Conservation (phyloP, 768 basidiomycete genomes). For the Antrodiella citrinella region DNA sequence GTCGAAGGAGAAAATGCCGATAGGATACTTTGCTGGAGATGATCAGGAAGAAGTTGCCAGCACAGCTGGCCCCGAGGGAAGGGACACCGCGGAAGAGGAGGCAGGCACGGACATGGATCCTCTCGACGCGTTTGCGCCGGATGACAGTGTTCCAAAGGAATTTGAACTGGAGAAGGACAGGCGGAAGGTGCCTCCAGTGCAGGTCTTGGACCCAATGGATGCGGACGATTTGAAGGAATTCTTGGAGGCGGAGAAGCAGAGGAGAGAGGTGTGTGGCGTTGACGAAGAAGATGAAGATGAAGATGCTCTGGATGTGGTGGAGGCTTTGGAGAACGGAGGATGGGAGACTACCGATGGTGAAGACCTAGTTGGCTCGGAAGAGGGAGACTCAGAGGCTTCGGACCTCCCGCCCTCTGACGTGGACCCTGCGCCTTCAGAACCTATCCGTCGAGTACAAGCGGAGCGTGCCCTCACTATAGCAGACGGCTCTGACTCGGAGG, state of each 20-base stretch:
- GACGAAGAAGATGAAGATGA: conserved; percentile 30
- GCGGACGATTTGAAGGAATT: conserved; percentile 61
- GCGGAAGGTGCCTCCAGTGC: conserved; percentile 34
- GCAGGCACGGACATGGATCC: conserved; percentile 54
- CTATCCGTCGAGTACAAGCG: not conserved
- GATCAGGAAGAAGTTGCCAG: conserved; percentile 28
- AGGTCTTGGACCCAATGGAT: conserved; percentile 38
- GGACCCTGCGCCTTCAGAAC: not conserved
- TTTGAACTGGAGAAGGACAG: conserved; percentile 23
- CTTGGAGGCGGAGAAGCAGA: conserved; percentile 49
- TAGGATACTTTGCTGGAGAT: conserved; percentile 24
- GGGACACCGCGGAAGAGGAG: conserved; percentile 23
- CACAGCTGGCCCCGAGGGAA: conserved; percentile 41
- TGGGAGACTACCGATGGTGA: not conserved
- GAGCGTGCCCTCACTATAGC: not conserved
- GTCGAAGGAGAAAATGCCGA: conserved; percentile 32
- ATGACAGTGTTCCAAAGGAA: conserved; percentile 25
- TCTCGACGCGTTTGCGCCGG: conserved; percentile 40
- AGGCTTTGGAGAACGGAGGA: conserved; percentile 1
- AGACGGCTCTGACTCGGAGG: conserved; percentile 16
- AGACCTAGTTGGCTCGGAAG: conserved; percentile 6
- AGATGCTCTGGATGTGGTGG: conserved; percentile 21
- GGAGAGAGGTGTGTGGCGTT: conserved; percentile 42
- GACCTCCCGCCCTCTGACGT: not conserved
- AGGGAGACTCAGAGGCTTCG: conserved; percentile 1